phyloP scores from a whole-genome alignment of 345 rosid species.

The Lumnitzera littorea region DNA sequence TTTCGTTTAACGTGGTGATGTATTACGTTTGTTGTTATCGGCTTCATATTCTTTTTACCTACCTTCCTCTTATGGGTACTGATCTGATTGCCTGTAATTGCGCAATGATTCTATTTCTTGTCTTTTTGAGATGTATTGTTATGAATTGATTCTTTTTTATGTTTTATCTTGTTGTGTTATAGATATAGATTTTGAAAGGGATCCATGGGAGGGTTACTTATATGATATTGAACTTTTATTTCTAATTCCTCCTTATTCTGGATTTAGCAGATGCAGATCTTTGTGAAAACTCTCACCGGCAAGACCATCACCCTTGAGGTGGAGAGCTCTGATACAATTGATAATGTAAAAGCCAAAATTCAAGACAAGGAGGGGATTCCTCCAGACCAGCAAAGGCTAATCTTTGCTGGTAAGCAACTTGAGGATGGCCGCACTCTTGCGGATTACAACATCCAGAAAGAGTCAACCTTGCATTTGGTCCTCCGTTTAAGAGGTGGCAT shows the following conservation, averaged over 20 bases:
- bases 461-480: conserved; percentile 30
- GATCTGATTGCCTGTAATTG: no score
- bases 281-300: conserved; percentile 30
- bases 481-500: conserved; percentile 28
- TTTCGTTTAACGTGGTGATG: no score
- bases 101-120: no score
- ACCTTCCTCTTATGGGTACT: no score
- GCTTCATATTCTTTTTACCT: no score
- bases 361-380: conserved; percentile 37
- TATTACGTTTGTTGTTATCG: no score
- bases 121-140: no score
- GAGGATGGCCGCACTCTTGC: conserved; percentile 34
- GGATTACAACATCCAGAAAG: conserved; percentile 34
- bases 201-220: no score
- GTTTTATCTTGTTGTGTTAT: no score
- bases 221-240: no score
- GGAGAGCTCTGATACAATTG: conserved; percentile 31
- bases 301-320: conserved; percentile 33
- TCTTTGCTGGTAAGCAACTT: conserved; percentile 34
- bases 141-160: no score
- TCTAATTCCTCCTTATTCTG: background rate
- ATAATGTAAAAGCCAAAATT: conserved; percentile 32
- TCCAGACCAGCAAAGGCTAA: conserved; percentile 31
- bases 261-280: conserved; percentile 21
- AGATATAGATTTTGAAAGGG: no score